Evolutionary conservation across 257 asterid genomes (phyloP).

Genomic region (Solanum chiquidenum): DNA sequence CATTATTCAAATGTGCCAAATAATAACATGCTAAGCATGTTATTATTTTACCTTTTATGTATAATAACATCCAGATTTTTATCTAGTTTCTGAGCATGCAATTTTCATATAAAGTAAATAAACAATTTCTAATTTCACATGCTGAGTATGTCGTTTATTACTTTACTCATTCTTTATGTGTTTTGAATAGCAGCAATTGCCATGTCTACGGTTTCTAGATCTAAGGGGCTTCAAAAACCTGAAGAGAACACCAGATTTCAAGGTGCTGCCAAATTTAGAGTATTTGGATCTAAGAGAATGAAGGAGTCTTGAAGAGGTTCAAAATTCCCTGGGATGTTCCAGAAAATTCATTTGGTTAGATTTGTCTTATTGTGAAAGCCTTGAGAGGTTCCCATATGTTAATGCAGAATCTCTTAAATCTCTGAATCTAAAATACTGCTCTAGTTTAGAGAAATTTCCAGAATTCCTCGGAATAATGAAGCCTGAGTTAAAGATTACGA

Average conservation of each 20-base stretch:
- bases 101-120: no score
- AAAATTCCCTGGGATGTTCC: neutral
- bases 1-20: no score
- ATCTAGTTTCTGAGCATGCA: no score
- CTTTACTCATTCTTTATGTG: neutral
- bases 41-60: no score
- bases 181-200: neutral
- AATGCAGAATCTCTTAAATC: no score
- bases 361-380: fast-evolving
- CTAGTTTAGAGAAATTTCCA: no score
- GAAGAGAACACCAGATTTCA: neutral
- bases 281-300: fast-evolving
- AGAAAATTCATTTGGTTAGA: fast-evolving
- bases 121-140: no score
- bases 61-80: no score
- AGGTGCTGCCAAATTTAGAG: neutral
- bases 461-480: no score
- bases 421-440: fast-evolving
- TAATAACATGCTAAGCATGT: no score
- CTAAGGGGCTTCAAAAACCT: fast-evolving
- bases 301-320: neutral
- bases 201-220: neutral
- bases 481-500: fast-evolving
- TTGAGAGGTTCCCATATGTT: no score
- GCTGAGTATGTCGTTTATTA: no score